Base-by-base conservation (phyloP, 345 rosid species). In the Citrus medica region DNA sequence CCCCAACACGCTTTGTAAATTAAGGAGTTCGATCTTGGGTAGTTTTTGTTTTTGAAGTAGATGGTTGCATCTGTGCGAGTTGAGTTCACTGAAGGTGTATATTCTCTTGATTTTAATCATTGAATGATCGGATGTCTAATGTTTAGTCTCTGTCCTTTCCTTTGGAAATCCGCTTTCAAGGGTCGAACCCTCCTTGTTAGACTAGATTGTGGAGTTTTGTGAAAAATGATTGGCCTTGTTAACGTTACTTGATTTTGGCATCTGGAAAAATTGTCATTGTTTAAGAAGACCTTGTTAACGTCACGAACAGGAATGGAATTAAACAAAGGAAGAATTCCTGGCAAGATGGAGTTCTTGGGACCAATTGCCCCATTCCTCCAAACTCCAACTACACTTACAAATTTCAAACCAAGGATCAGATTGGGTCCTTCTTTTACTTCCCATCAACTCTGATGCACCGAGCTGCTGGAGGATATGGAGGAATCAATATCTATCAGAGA, bases 401-500 rank as follows among this genome's bases (percentile, higher is more conserved):
- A 60, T 90, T 94, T 67, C 98, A 94, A 81, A 79, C 93, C 79
- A 94, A 94, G 87, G 98, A 94, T 83, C 98, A 94, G 84, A 94
- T 94, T 73, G 98, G 98, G 6, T 76, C 93, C 66, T 94, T 76
- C 85, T 85, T 72, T n/a, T 94, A 92, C 84, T 94, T 91, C 35
- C 97, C 98, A 65, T 92, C 98, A 70, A 93, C 90, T 24, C 85
- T 86, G 2, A 73, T 94, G 82, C 98, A 94, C 83, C 91, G 83
- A 84, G 97, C 94, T 48, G 92, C 94, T 69, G 98, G 98, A 40
- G 98, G 97, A 21, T 94, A 82, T 51, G 98, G 98, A 67, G 94
- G 86, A 14, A 80, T 93, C 71, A 90, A 89, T 74, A 77, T 93
- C 80, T 86, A 86, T 14, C 83, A 88, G 48, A 87, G 98, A 77